These are phyloP conservation scores for Starmerella geochares DNA, from an alignment of 805 yeast species.

Conservation along the genomic window DNA sequence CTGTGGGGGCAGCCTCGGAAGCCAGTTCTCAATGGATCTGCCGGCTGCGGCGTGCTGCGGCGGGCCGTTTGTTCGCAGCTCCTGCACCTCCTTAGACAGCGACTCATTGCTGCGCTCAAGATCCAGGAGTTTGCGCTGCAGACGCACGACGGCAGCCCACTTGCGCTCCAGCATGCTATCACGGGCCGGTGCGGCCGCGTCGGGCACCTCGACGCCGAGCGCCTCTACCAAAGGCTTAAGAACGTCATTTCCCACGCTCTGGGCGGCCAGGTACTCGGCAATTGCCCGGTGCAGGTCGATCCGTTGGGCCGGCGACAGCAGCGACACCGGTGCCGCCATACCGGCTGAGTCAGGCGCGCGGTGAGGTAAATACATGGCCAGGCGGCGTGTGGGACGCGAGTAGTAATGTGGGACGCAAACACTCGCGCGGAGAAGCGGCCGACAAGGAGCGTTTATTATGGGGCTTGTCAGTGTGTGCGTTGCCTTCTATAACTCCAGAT, in stretches of 20 bases:
- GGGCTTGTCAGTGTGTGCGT: no score
- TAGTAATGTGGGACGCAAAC: no score
- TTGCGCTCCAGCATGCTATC: constrained; percentile 50
- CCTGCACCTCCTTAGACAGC: constrained; percentile 33
- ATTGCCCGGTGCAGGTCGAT: constrained; percentile 41
- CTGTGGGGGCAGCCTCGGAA: constrained; percentile 43
- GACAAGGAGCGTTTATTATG: no score
- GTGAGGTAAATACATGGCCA: neutral
- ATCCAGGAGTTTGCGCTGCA: constrained; percentile 62
- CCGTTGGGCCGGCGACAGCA: constrained; percentile 38
- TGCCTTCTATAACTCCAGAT: no score
- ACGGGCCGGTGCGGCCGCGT: constrained; percentile 19
- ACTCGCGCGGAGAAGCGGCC: no score
- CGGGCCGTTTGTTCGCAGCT: neutral
- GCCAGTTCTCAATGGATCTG: constrained; percentile 41
- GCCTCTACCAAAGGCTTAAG: neutral
- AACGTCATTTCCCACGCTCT: constrained; percentile 17
- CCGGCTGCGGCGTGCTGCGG: neutral
- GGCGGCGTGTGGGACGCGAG: no score
- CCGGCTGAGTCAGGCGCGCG: constrained; percentile 5
- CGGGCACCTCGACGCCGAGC: constrained; percentile 9
- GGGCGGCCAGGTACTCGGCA: constrained; percentile 39
- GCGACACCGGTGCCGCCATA: constrained; percentile 7
- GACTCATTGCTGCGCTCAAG: constrained; percentile 50
- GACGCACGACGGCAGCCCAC: constrained; percentile 75